Percentiles rank a stretch among this genome's conserved stretches.
These are phyloP conservation scores for Aureobasidium vineae DNA, from an alignment of 2,329 filamentous ascomycete genomes.

Conservation along the genomic window DNA sequence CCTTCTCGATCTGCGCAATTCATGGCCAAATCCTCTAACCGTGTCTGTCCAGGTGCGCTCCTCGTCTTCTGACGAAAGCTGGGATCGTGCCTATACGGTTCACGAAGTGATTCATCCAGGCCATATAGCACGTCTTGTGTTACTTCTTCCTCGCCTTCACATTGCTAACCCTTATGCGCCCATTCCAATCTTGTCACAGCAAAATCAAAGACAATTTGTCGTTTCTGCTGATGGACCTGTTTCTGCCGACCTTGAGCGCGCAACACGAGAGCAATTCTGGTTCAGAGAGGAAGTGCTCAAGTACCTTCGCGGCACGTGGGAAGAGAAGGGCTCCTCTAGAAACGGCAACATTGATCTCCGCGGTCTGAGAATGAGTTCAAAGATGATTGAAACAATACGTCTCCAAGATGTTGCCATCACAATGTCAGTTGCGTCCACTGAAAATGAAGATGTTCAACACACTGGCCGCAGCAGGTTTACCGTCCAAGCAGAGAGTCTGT, in stretches of 20 bases:
- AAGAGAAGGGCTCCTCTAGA: slow-evolving; percentile 56
- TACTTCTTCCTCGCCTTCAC: slow-evolving; percentile 73
- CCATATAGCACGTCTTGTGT: slow-evolving; percentile 68
- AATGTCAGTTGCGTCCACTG: slow-evolving; percentile 28
- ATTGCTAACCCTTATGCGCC: slow-evolving; percentile 72
- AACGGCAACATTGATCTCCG: slow-evolving; percentile 73
- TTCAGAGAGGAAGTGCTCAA: slow-evolving; percentile 79
- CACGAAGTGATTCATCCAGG: slow-evolving; percentile 55
- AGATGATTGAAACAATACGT: slow-evolving; percentile 81
- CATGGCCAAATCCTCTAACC: slow-evolving; percentile 78
- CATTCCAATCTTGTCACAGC: slow-evolving; percentile 76
- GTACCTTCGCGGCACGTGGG: slow-evolving; percentile 69
- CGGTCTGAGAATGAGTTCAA: slow-evolving; percentile 66
- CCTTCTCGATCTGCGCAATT: slow-evolving; percentile 80
- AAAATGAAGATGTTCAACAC: slow-evolving; percentile 38
- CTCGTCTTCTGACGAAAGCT: slow-evolving; percentile 25
- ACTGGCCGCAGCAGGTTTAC: slow-evolving; percentile 49
- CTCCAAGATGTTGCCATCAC: slow-evolving; percentile 61
- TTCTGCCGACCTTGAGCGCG: slow-evolving; percentile 73
- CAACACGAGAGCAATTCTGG: slow-evolving; percentile 83
- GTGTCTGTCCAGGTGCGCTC: slow-evolving; percentile 56
- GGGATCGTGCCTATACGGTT: slow-evolving; percentile 38
- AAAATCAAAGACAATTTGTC: slow-evolving; percentile 87
- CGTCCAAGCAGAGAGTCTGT: slow-evolving; percentile 60
- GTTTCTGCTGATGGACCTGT: slow-evolving; percentile 72